Evolutionary conservation across 805 yeast species (phyloP), one percentile per base, ranked within the genome.

Genomic region (Candida awuae): DNA sequence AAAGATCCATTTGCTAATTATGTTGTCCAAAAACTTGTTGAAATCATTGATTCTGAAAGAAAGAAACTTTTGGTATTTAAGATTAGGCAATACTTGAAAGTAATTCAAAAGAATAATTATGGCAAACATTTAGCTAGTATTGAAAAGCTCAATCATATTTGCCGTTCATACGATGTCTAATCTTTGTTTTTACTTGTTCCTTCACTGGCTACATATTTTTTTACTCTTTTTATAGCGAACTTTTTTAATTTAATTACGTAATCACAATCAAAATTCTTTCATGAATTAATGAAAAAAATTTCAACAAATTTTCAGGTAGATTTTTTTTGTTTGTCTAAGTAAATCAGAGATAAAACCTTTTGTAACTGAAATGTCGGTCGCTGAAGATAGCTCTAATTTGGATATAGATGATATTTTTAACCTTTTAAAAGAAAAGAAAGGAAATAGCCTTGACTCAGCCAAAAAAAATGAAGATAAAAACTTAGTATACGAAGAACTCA

Each of bases 1-100:
- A 85, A 85, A 57, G 99, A 92, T 59, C 97, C 92, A 58, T 92
- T 82, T 63, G 99, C 97, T 18, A 92, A 92, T 61, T 92, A 92
- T 56, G 99, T 92, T 34, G 86, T 92, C 36, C 99, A 92, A 61
- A 88, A 90, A 59, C 71, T 92, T 51, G 88, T 92, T 30, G 95
- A 85, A 45, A 81, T 83, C 3, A 73, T 88, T 29, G 75, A 74
- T 44, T 82, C 82, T 33, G 69, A 69, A 26, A 84, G 84, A 52
- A 80, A 84, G 61, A 77, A 68, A 35, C 58, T 76, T 22, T 68
- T 92, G 44, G 85, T 87, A 36, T 66, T 72, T 41, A 80, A 82
- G 50, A 84, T 90, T 46, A 75, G 80, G 62, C 85, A 84, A 37
- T 88, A 84, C 54, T 68, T 90, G 61, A 80, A 81, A 48, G 75